Percentiles rank a stretch among this genome's conserved stretches.
Conservation (phyloP, 495 filamentous ascomycete genomes). For the Podospora conica region DNA sequence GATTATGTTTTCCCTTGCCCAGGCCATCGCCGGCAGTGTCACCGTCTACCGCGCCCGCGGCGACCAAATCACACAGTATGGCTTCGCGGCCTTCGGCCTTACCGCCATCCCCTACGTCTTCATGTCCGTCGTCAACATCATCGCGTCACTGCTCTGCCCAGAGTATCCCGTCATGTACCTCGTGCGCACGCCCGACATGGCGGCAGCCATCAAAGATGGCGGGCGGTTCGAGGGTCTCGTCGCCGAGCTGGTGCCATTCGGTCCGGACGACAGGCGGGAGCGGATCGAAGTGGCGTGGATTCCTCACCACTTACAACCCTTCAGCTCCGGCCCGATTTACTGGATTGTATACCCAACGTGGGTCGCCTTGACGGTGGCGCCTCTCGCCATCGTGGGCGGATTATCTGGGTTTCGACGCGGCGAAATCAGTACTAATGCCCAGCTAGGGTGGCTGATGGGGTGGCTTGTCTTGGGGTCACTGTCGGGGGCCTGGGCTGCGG, state of each 20-base stretch:
- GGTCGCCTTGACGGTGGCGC: background rate
- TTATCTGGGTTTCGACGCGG: background rate
- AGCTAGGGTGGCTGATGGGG: background rate
- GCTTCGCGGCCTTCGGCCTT: conserved; percentile 40
- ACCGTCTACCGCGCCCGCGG: conserved; percentile 35
- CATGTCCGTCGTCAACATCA: conserved; percentile 43
- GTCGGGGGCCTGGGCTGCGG: background rate
- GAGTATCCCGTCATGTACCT: conserved; percentile 7
- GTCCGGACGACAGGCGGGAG: background rate
- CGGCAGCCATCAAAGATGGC: background rate
- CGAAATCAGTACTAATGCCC: background rate
- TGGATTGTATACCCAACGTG: background rate
- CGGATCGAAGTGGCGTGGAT: too few relatives aligned
- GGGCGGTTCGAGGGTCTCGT: background rate
- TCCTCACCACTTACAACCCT: too few relatives aligned
- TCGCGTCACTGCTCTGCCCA: conserved; percentile 14
- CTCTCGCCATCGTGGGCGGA: background rate
- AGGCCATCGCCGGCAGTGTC: background rate
- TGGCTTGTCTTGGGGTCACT: background rate
- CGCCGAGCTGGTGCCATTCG: background rate
- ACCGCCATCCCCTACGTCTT: conserved; percentile 41
- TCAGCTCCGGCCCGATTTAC: too few relatives aligned
- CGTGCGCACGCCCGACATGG: conserved; percentile 3
- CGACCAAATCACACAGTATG: conserved; percentile 34
- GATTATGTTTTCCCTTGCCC: background rate